Evolutionary conservation across 2,329 filamentous ascomycete genomes (phyloP).

Genomic region (Pestalotiopsis sp.): DNA sequence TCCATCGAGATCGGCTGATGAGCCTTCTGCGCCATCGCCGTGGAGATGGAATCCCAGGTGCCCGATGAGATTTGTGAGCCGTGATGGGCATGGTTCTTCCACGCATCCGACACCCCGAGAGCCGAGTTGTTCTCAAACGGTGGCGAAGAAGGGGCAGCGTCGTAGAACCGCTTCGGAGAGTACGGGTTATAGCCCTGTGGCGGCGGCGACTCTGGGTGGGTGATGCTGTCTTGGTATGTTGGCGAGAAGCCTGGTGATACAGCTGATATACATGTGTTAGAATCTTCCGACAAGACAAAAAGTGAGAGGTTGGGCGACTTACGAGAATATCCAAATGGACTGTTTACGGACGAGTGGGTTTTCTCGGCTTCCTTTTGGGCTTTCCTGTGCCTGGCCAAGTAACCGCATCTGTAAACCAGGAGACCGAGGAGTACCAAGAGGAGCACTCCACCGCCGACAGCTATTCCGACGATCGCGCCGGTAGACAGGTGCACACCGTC

Average conservation of each 20-base stretch:
- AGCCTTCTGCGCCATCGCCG: not conserved
- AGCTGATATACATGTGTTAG: not conserved
- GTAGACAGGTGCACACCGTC: not conserved
- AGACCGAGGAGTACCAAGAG: not conserved
- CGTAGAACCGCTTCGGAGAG: not conserved
- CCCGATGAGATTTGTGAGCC: not conserved
- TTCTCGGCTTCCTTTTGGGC: not conserved
- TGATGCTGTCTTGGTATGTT: not conserved
- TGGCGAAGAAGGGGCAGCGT: not conserved
- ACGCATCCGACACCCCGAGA: not conserved
- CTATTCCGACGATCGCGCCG: slow-evolving; percentile 38
- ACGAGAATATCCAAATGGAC: not conserved
- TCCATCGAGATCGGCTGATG: not conserved
- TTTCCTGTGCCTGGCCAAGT: not conserved
- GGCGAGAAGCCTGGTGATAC: not conserved
- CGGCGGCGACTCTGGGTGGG: not conserved
- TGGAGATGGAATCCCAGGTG: not conserved
- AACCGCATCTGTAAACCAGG: not conserved
- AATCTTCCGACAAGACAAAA: too few relatives aligned
- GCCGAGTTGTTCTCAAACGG: not conserved
- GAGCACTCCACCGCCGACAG: not conserved
- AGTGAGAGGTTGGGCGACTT: not conserved
- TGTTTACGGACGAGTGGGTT: not conserved
- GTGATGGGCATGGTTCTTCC: not conserved
- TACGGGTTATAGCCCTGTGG: not conserved